Base-by-base conservation (phyloP, 2,329 filamentous ascomycete genomes). In the Parafenestella ontariensis region DNA sequence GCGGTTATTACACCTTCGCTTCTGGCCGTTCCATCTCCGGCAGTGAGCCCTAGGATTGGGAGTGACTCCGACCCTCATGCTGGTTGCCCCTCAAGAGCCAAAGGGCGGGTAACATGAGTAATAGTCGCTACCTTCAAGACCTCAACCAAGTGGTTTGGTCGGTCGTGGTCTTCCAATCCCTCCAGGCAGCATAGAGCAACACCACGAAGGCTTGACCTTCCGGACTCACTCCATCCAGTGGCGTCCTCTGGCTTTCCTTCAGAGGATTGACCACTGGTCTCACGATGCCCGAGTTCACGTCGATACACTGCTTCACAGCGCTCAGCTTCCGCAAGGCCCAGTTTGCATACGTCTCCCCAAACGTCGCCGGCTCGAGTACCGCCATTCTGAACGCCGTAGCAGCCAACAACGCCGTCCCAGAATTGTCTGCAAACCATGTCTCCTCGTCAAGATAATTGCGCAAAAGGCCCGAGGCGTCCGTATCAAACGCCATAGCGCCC, bases 381-480 rank as follows among this genome's bases (percentile, higher is more conserved):
- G 77, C 77, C 70, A 82, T 74, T 3, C 81, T 76, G 59, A 82
- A 82, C 11, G 72, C 73, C 1, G 76, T 76, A 17, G 80, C 76
- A 20, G 79, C 70, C 18, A 83, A 59, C 20, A 83, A 59, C 3
- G 79, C 71, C 4, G 80, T 84, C 11, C 81, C 81, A 10, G 80
- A 77, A 5, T 78, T 77, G 62, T 84, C 81, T 2, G 76, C 79
- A 62, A 78, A 81, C 77, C 78, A 81, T 7, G 50, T 68, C 13
- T 65, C 64, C 37, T 81, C 74, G 45, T 79, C 74, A 21, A 83
- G 69, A 53, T 82, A 82, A 56, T 83, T 83, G 20, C 77, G 69
- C 40, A 83, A 59, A 5, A 82, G 70, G 28, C 77, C 77, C 2
- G 67, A 65, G 5, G 62, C 60, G 51, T 78, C 69, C 8, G 67